These are phyloP conservation scores for Dioscorea zingiberensis DNA, from an alignment of 106 monocot species.

Conservation along the genomic window DNA sequence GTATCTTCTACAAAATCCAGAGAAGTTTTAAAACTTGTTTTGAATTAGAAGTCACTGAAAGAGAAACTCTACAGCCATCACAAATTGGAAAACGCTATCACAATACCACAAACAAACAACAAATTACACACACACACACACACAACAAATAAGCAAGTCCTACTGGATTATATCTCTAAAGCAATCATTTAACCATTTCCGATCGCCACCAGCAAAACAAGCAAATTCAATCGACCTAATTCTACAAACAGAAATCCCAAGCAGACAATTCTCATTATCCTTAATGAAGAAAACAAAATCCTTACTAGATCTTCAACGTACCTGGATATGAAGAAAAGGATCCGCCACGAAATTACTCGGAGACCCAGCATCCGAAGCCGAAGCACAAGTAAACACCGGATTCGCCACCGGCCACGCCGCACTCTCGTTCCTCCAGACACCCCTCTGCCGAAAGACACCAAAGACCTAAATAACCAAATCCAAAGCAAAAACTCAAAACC, in stretches of 20 bases:
- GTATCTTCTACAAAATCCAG: neutral
- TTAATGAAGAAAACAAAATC: neutral
- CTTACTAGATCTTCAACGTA: slow-evolving; percentile 2
- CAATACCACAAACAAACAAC: no score
- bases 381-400: slow-evolving; percentile 75
- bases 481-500: neutral
- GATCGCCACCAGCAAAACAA: neutral
- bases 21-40: neutral
- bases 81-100: neutral
- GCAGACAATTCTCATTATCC: no score
- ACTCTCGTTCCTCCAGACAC: slow-evolving; percentile 54
- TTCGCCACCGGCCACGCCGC: slow-evolving; percentile 90
- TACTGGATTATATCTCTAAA: no score
- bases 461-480: neutral
- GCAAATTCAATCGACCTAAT: neutral
- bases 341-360: slow-evolving; percentile 93
- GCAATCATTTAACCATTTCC: no score
- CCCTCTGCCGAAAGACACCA: slow-evolving; percentile 24
- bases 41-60: neutral
- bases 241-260: neutral
- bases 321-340: slow-evolving; percentile 81
- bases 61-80: neutral
- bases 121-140: no score
- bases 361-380: slow-evolving; percentile 40
- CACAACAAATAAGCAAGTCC: no score